These are phyloP conservation scores for Chlamydomonas urium DNA, from an alignment of 139 green algal genomes.

Conservation along the genomic window DNA sequence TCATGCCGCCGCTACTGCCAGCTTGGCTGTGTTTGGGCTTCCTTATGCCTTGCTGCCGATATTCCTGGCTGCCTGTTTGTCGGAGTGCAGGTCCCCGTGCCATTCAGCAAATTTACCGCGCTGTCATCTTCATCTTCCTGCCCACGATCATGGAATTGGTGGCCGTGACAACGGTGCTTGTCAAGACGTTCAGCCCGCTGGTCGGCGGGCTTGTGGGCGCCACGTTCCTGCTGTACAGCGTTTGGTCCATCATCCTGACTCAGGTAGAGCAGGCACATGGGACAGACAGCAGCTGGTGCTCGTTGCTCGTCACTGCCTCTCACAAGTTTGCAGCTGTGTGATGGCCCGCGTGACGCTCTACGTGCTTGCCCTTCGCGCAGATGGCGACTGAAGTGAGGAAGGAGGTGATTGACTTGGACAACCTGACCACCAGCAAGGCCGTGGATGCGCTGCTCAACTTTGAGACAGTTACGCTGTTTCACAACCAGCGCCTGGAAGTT, in stretches of 20 bases:
- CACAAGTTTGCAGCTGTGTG: too few species aligned
- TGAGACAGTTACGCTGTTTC: constrained; percentile 84
- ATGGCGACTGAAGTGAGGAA: constrained; percentile 34
- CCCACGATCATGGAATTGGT: constrained; percentile 87
- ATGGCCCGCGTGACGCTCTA: too few species aligned
- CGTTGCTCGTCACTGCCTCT: too few species aligned
- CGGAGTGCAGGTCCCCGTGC: constrained; percentile 64
- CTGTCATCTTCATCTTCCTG: constrained; percentile 91
- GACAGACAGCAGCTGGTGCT: too few species aligned
- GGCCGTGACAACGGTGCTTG: constrained; percentile 80
- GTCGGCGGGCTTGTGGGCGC: constrained; percentile 63
- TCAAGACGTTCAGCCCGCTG: constrained; percentile 45
- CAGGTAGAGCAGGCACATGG: too few species aligned
- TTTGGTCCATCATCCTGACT: constrained; percentile 80
- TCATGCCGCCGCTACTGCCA: too few species aligned
- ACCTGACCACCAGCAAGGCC: constrained; percentile 76
- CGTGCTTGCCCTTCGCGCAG: constrained; percentile 9
- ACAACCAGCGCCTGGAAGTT: constrained; percentile 62
- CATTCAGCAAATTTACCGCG: constrained; percentile 90
- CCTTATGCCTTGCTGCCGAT: too few species aligned
- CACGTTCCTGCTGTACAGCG: constrained; percentile 85
- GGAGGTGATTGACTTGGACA: constrained; percentile 84
- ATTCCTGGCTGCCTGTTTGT: too few species aligned
- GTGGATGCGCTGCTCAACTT: constrained; percentile 93
- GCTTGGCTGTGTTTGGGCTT: too few species aligned